Evolutionary conservation across 1,284 basidiomycete species (phyloP), one percentile per base, ranked within the genome.

Genomic region (Cryptococcus deneoformans): DNA sequence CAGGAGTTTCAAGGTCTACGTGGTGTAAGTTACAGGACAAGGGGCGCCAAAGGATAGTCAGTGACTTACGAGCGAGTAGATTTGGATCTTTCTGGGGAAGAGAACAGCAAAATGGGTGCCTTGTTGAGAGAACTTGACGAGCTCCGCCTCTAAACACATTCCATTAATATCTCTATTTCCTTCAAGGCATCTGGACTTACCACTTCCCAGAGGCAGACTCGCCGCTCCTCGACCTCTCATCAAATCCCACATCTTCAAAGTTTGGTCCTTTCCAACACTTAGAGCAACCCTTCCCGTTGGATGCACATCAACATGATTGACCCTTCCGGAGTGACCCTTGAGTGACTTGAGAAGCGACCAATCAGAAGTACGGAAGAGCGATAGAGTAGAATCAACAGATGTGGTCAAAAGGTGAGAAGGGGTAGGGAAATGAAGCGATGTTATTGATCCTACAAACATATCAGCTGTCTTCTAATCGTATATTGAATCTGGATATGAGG

Each of bases 211-310:
- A 69, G 93, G 91, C 39, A 87, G 88, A 70, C 90, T 93, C 4
- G 91, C 91, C 11, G 87, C 86, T 2, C 90, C 90, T 71, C 89
- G 88, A 1, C 93, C 95, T 48, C 93, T 82, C 90, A 97, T 96
- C 47, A 99, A 80, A 80, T 99, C 95, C 95, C 95, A 99, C 92
- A 98, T 95, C 51, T 93, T 84, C 58, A 98, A 74, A 7, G 90
- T 92, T 60, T 85, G 82, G 72, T 99, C 95, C 67, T 88, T 88
- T 10, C 95, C 95, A 0, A 97, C 92, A 62, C 87, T 90, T 36
- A 99, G 77, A 0, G 89, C 94, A 14, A 97, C 84, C 67, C 96
- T 89, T 2, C 92, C 91, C 0, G 90, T 89, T 0, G 93, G 93
- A 72, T 99, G 95, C 0, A 96, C 86, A 10, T 90, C 88, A 42